A percentile compares a stretch with the other conserved stretches of the same genome.
phyloP scores from a whole-genome alignment of 495 filamentous ascomycete species.

The Pseudotulostoma volvatum region DNA sequence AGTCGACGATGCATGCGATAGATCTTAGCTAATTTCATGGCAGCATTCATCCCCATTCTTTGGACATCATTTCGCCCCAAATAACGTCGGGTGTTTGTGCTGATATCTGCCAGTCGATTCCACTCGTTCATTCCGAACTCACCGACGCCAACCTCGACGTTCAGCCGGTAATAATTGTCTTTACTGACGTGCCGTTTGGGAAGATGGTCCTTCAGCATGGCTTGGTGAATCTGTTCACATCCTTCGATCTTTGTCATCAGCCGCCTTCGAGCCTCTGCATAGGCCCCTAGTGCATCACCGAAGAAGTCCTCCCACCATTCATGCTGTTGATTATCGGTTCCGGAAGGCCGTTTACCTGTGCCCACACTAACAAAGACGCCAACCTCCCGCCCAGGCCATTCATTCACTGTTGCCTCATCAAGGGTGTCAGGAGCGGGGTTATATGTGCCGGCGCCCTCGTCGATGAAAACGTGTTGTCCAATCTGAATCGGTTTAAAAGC shows the following conservation, averaged over 20 bases:
- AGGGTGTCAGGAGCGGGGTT: conserved; percentile 76
- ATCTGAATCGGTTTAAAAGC: conserved; percentile 95
- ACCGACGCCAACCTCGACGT: conserved; percentile 91
- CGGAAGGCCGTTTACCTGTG: conserved; percentile 71
- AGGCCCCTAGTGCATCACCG: conserved; percentile 52
- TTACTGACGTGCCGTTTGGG: conserved; percentile 60
- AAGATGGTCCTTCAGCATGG: conserved; percentile 63
- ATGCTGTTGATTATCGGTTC: conserved; percentile 46
- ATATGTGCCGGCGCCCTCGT: conserved; percentile 82
- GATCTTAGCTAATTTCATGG: conserved; percentile 73
- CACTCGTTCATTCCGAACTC: conserved; percentile 99
- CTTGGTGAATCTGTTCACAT: conserved; percentile 79
- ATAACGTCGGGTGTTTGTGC: conserved; percentile 75
- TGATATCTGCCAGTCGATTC: conserved; percentile 83
- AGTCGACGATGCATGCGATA: conserved; percentile 44
- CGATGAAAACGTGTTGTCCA: conserved; percentile 82
- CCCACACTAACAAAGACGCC: conserved; percentile 84
- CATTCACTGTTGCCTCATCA: conserved; percentile 79
- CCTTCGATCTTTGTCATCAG: conserved; percentile 85
- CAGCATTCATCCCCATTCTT: conserved; percentile 54
- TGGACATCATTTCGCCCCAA: conserved; percentile 58
- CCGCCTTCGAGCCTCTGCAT: conserved; percentile 71
- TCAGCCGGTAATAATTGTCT: conserved; percentile 93
- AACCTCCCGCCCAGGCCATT: conserved; percentile 85
- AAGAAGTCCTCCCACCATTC: conserved; percentile 92